Conservation (phyloP, 1,139 yeast species). For the Kodamaea plutei region DNA sequence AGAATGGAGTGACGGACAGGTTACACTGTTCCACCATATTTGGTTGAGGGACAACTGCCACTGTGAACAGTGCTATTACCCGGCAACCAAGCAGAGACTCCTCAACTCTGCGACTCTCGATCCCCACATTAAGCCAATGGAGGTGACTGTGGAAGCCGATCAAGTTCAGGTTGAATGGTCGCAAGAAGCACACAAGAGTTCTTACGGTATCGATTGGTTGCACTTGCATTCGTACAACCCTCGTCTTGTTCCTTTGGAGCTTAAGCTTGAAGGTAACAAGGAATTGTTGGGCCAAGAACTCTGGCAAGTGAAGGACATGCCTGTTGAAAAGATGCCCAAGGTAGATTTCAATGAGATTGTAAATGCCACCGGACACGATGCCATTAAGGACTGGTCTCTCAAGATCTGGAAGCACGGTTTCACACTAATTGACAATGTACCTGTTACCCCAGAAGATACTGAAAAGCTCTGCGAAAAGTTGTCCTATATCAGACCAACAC, state of each 20-base stretch:
- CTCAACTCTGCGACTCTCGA: conserved; percentile 55
- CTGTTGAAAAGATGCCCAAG: conserved; percentile 37
- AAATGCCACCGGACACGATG: conserved; percentile 30
- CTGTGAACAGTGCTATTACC: conserved; percentile 57
- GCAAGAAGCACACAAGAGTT: conserved; percentile 47
- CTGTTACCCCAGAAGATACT: conserved; percentile 60
- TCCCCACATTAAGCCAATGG: conserved; percentile 39
- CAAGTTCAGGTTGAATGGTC: conserved; percentile 37
- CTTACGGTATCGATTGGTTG: conserved; percentile 51
- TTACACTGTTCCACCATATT: conserved; percentile 40
- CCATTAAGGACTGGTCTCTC: conserved; percentile 56
- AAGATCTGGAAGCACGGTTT: conserved; percentile 63
- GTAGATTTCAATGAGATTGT: conserved; percentile 51
- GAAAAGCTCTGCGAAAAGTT: conserved; percentile 56
- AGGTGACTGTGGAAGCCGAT: conserved; percentile 12
- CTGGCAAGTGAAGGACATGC: conserved; percentile 53
- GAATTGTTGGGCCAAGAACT: conserved; percentile 26
- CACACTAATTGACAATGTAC: conserved; percentile 60
- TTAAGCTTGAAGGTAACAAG: conserved; percentile 26
- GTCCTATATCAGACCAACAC: conserved; percentile 66
- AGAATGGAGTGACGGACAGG: conserved; percentile 12
- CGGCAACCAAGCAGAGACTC: conserved; percentile 59
- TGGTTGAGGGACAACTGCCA: conserved; percentile 75
- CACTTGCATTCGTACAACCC: conserved; percentile 58
- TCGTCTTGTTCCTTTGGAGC: conserved; percentile 29